These are phyloP conservation scores for Platanus orientalis DNA, from an alignment of 164 flowering plant species.

Conservation along the genomic window DNA sequence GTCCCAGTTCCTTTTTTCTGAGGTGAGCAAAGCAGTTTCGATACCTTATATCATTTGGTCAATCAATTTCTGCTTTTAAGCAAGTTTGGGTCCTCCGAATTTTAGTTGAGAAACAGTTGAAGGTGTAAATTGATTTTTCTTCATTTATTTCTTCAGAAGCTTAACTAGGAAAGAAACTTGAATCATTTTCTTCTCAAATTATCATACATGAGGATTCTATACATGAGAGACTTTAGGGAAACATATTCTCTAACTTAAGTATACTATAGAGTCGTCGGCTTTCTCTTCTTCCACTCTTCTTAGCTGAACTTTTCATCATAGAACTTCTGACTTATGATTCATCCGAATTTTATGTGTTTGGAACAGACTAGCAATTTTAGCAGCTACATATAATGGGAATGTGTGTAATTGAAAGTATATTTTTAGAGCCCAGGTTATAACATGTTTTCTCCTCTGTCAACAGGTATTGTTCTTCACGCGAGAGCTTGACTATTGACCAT, in stretches of 20 bases:
- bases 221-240: too few species aligned
- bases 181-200: not conserved
- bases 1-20: too few species aligned
- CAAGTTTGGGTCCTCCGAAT: too few species aligned
- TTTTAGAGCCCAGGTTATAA: not conserved
- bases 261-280: not conserved
- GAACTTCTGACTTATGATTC: not conserved
- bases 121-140: too few species aligned
- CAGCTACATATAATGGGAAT: not conserved
- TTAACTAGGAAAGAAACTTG: not conserved
- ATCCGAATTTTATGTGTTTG: not conserved
- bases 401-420: not conserved
- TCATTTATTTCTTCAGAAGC: not conserved
- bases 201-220: not conserved
- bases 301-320: not conserved
- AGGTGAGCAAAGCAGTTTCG: too few species aligned
- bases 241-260: not conserved
- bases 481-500: conserved; percentile 86
- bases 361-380: not conserved
- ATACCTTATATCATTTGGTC: too few species aligned
- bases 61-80: too few species aligned
- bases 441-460: conserved; percentile 10
- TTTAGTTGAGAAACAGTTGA: not conserved
- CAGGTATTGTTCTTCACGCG: conserved; percentile 80
- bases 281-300: not conserved